Evolutionary conservation across 2,329 filamentous ascomycete species (phyloP), one percentile per base, ranked within the genome.

Genomic region (Fusarium nodosum): DNA sequence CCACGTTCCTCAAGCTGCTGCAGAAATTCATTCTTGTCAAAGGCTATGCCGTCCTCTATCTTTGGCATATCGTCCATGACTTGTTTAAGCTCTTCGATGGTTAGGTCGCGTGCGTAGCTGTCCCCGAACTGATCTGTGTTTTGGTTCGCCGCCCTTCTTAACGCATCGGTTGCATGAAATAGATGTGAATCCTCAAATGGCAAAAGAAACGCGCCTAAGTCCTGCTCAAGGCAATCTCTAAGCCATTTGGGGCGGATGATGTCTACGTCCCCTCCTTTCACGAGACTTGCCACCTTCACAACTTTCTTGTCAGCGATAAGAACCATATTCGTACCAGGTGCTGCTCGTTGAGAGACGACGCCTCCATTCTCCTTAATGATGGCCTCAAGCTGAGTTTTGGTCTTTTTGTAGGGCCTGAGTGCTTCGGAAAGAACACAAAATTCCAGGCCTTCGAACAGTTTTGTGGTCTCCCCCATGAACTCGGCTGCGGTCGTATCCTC

Each of bases 371-470:
- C 87, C 78, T 96, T 97, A 73, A 98, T 87, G 2, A 97, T 79
- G 11, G 87, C 83, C 78, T 98, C 94, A 2, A 99, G 82, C 67
- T 97, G 90, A 0, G 86, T 83, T 78, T 97, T 97, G 8, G 86
- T 86, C 77, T 89, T 93, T 79, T 93, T 96, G 26, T 83, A 81
- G 0, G 93, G 92, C 42, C 86, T 84, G 2, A 85, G 77, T 30
- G 91, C 89, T 54, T 97, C 94, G 3, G 91, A 94, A 76, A 97
- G 86, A 22, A 98, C 87, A 80, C 90, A 97, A 76, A 97, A 97
- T 41, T 88, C 90, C 16, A 96, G 79, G 0, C 92, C 91, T 11
- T 90, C 84, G 70, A 97, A 97, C 0, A 97, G 77, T 45, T 87
- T 85, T 0, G 88, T 89, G 45, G 83, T 84, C 2, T 87, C 86